Evolutionary conservation across 2,329 filamentous ascomycete species (phyloP).

Genomic region (Diaporthe australafricana): DNA sequence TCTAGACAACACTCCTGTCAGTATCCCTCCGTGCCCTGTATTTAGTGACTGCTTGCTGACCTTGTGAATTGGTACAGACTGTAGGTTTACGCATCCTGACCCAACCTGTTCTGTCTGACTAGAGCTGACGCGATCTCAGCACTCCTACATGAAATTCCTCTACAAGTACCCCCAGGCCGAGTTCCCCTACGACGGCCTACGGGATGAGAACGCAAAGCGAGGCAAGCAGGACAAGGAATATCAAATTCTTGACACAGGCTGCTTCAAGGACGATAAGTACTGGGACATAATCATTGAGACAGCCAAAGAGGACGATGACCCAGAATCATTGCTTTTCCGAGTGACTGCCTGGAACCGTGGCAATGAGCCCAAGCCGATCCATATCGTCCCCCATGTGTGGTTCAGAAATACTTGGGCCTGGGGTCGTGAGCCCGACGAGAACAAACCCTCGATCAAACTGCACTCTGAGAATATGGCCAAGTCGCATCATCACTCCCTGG

Average conservation of each 20-base stretch:
- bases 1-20: slow-evolving; percentile 87
- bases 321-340: slow-evolving; percentile 91
- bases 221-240: slow-evolving; percentile 86
- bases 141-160: slow-evolving; percentile 98
- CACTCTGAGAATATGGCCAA: slow-evolving; percentile 75
- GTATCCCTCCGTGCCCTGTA: slow-evolving; percentile 40
- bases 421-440: slow-evolving; percentile 80
- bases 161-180: slow-evolving; percentile 96
- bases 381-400: slow-evolving; percentile 95
- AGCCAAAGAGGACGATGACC: slow-evolving; percentile 91
- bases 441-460: slow-evolving; percentile 83
- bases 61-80: slow-evolving; percentile 50
- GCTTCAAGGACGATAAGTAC: slow-evolving; percentile 90
- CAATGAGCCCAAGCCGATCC: slow-evolving; percentile 87
- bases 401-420: slow-evolving; percentile 98
- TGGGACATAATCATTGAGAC: slow-evolving; percentile 99
- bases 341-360: slow-evolving; percentile 97
- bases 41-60: slow-evolving; percentile 43
- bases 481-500: slow-evolving; percentile 83
- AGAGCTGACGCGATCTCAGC: slow-evolving; percentile 60
- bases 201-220: slow-evolving; percentile 84
- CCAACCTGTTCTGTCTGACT: background rate
- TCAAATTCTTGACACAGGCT: slow-evolving; percentile 88
- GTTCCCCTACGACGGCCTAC: slow-evolving; percentile 91
- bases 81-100: slow-evolving; percentile 47